Evolutionary conservation across 441 rosid species (phyloP), one percentile per base, ranked within the genome.

Genomic region (Erodium texanum): DNA sequence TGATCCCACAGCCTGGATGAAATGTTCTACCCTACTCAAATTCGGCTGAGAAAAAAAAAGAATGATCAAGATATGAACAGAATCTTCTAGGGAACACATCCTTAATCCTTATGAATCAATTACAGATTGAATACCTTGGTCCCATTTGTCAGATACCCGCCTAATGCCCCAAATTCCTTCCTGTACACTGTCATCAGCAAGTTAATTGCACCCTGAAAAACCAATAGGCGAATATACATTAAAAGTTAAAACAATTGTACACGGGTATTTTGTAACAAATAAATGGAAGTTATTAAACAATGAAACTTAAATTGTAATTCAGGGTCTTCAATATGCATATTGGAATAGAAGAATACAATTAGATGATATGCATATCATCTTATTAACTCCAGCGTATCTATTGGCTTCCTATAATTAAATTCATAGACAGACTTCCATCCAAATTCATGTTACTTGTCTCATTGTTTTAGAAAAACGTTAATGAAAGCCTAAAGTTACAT

Each of bases 1-100:
- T 27, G 83, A 80, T 78, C 97, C 98, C 76, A 94, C 91, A 64
- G 91, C 88, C 81, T 87, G 97, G 73, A 94, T 88, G 71, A 94
- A 94, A 74, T 78, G 87, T 81, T 92, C 99, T 71, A 94, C 97
- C 66, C 82, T 77, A 45, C 75, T 78, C 77, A 94, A 83, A 79
- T 85, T 79, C 23, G 93, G 87, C 99, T 94, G 85, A 77, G 68
- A 76, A 64, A 43, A 62, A 62, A 19, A 68, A 66, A 71, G 12
- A 63, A 64, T 5, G 71, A 19, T 0, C 24, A 67, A n/a, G 32
- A 71, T 56, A 45, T 70, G 59, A 69, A 66, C 64, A 56, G n/a
- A 76, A 70, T 71, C 54, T 43, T 61, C 75, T 36, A 27, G 32
- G 27, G 20, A 68, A 66, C 24, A 56, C 50, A 20, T 54, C 43